phyloP scores from a whole-genome alignment of 805 yeast species.

The Suhomyces pyralidae region DNA sequence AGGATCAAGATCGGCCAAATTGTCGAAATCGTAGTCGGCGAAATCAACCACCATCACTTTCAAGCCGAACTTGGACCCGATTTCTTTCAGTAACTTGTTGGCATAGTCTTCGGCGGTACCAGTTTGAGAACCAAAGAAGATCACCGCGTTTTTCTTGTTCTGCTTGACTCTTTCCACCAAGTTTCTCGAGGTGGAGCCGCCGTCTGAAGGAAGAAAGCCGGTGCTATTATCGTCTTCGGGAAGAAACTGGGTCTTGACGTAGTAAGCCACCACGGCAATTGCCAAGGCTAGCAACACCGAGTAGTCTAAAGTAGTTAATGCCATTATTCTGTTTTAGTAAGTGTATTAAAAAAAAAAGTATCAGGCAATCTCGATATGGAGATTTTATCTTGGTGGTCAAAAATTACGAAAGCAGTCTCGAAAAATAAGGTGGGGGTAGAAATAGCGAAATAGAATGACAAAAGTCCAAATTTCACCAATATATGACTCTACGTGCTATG shows the following conservation, averaged over 20 bases:
- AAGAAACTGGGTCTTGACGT: slow-evolving; percentile 59
- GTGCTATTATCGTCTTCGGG: slow-evolving; percentile 19
- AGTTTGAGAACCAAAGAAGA: slow-evolving; percentile 93
- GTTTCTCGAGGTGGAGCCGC: slow-evolving; percentile 50
- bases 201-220: slow-evolving; percentile 23
- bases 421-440: background rate
- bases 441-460: too few species aligned
- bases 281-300: slow-evolving; percentile 64
- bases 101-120: slow-evolving; percentile 99
- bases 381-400: background rate
- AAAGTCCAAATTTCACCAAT: too few species aligned
- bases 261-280: slow-evolving; percentile 62
- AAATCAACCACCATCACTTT: slow-evolving; percentile 83
- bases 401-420: background rate
- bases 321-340: slow-evolving; percentile 26
- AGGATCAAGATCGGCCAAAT: slow-evolving; percentile 59
- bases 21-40: slow-evolving; percentile 84
- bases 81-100: slow-evolving; percentile 83
- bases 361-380: background rate
- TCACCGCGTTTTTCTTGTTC: slow-evolving; percentile 70
- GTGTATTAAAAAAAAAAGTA: background rate
- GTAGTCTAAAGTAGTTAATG: slow-evolving; percentile 70
- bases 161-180: slow-evolving; percentile 53
- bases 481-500: too few species aligned
- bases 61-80: slow-evolving; percentile 75